phyloP scores from a whole-genome alignment of 2,329 filamentous ascomycete genomes.

The Colletotrichum paranaense region DNA sequence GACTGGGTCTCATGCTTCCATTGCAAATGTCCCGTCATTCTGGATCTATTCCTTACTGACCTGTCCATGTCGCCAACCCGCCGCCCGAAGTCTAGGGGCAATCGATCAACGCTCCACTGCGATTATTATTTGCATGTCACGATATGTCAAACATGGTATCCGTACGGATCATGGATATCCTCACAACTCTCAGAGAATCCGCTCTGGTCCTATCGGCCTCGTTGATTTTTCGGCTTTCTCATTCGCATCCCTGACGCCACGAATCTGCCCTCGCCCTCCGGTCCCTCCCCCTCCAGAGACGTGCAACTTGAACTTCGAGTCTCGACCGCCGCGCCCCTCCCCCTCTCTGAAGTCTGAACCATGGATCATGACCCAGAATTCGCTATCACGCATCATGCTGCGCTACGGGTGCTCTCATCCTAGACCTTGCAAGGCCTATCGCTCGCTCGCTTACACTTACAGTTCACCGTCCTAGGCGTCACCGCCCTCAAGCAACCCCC shows the following conservation, averaged over 20 bases:
- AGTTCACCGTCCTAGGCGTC: neutral
- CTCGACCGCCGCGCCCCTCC: neutral
- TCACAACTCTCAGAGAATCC: neutral
- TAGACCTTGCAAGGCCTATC: neutral
- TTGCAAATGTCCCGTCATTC: slow-evolving; percentile 12
- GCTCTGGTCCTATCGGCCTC: neutral
- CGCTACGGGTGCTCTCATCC: slow-evolving; percentile 3
- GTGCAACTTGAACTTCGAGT: neutral
- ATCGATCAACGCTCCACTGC: neutral
- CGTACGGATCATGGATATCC: neutral
- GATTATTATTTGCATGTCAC: neutral
- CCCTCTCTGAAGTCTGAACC: neutral
- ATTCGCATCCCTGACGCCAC: neutral
- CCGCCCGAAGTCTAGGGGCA: neutral
- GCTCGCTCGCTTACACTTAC: slow-evolving; percentile 4
- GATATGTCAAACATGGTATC: neutral
- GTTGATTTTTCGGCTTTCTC: slow-evolving; percentile 11
- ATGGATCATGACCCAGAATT: neutral
- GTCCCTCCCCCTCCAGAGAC: slow-evolving; percentile 8
- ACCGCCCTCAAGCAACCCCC: slow-evolving; percentile 10
- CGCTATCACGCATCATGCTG: neutral
- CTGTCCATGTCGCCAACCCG: neutral
- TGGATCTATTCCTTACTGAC: neutral
- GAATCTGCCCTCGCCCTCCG: neutral
- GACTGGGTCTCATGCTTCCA: slow-evolving; percentile 16